Evolutionary conservation across 768 basidiomycete genomes (phyloP).

Genomic region (Tricholoma furcatifolium): DNA sequence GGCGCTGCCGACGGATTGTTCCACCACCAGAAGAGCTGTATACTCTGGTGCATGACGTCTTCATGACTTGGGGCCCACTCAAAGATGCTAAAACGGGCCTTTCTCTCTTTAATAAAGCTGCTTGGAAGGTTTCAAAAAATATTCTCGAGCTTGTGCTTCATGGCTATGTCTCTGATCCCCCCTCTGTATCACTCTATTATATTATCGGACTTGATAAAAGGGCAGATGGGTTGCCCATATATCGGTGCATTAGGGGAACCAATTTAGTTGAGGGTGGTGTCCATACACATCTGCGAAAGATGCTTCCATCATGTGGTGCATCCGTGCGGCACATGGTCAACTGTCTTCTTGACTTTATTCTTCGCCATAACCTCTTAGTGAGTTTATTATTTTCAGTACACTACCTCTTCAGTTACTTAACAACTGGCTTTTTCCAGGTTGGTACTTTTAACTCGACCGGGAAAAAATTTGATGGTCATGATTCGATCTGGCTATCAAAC

Average conservation of each 20-base stretch:
- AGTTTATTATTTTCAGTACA: neutral
- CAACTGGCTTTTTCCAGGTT: constrained; percentile 13
- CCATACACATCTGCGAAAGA: neutral
- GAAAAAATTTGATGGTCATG: constrained; percentile 20
- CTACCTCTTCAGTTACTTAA: neutral
- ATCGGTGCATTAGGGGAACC: neutral
- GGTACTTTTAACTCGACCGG: constrained; percentile 25
- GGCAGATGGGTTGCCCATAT: neutral
- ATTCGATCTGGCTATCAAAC: constrained; percentile 23
- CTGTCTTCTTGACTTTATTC: constrained; percentile 3
- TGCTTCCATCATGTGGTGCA: neutral
- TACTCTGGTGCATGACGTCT: constrained; percentile 17
- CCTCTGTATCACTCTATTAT: constrained; percentile 1
- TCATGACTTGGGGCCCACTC: constrained; percentile 22
- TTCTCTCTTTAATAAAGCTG: constrained; percentile 21
- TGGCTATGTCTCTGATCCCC: constrained; percentile 5
- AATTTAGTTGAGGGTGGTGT: neutral
- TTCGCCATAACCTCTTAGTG: constrained; percentile 1
- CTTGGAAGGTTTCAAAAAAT: constrained; percentile 22
- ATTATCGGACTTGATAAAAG: neutral
- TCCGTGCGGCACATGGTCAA: neutral
- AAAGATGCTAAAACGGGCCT: constrained; percentile 23
- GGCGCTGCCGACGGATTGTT: constrained; percentile 18
- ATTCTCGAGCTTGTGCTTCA: constrained; percentile 14
- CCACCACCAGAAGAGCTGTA: constrained; percentile 25